Conservation (phyloP, 108 stramenopile species). For the Epithemia pelagica region DNA sequence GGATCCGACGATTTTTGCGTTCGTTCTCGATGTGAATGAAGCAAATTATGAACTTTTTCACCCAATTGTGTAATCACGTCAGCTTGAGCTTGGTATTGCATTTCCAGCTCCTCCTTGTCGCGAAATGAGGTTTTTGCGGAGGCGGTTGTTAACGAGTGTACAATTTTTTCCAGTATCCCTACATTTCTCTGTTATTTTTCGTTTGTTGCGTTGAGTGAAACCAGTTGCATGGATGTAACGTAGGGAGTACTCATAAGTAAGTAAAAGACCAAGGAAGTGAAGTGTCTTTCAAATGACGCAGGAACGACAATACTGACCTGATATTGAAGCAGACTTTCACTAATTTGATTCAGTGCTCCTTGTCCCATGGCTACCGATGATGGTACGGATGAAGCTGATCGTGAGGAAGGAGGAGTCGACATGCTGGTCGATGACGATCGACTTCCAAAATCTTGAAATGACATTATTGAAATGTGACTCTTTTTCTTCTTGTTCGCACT, state of each 20-base stretch:
- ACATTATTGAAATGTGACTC: slow-evolving; percentile 20
- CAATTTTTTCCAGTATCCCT: slow-evolving; percentile 70
- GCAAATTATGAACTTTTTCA: slow-evolving; percentile 35
- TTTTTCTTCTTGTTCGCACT: no score
- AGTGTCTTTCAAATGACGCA: not conserved
- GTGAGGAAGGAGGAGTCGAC: not conserved
- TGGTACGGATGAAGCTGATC: not conserved
- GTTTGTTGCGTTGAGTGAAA: not conserved
- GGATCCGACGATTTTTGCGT: slow-evolving; percentile 10
- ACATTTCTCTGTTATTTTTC: slow-evolving; percentile 51
- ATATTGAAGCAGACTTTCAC: slow-evolving; percentile 53
- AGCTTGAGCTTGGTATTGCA: slow-evolving; percentile 67
- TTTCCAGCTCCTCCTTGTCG: slow-evolving; percentile 43
- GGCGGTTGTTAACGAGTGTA: slow-evolving; percentile 35
- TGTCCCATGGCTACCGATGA: not conserved
- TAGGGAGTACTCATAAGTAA: no score
- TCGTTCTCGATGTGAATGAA: slow-evolving; percentile 22
- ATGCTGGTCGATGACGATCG: not conserved
- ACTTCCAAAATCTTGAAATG: slow-evolving; percentile 39
- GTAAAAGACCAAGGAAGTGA: not conserved
- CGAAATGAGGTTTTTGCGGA: slow-evolving; percentile 1
- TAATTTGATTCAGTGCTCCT: slow-evolving; percentile 34
- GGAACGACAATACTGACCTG: slow-evolving; percentile 30
- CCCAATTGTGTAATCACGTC: slow-evolving; percentile 69
- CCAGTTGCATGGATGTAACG: no score